A percentile compares a stretch with the other conserved stretches of the same genome.
These are phyloP conservation scores for Cantharellus anzutake DNA, from an alignment of 768 basidiomycete species.

Conservation along the genomic window DNA sequence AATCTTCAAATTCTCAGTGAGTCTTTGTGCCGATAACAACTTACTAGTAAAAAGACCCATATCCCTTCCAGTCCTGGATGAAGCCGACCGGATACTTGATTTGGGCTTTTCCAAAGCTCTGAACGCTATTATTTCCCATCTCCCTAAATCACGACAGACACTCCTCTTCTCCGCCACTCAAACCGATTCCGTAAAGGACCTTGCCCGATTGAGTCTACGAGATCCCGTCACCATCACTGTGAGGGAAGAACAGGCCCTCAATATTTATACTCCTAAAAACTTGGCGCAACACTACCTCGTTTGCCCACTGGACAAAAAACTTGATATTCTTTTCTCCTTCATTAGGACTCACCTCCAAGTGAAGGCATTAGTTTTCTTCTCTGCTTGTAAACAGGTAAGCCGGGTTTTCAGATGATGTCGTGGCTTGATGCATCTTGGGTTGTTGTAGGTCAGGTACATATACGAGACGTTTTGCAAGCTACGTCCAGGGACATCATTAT, in stretches of 20 bases:
- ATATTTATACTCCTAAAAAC: constrained; percentile 41
- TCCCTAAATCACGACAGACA: constrained; percentile 83
- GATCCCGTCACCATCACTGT: constrained; percentile 61
- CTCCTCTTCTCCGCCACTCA: constrained; percentile 95
- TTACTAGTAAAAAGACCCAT: neutral
- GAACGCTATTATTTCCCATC: constrained; percentile 77
- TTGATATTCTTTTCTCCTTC: constrained; percentile 78
- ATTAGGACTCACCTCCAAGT: constrained; percentile 82
- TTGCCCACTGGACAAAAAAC: constrained; percentile 63
- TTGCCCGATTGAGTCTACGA: constrained; percentile 77
- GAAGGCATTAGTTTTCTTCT: constrained; percentile 87
- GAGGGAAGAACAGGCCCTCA: constrained; percentile 17
- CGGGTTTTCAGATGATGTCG: neutral
- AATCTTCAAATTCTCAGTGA: constrained; percentile 80
- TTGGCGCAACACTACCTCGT: constrained; percentile 83
- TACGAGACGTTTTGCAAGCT: constrained; percentile 92
- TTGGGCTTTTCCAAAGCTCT: constrained; percentile 87
- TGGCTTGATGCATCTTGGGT: neutral
- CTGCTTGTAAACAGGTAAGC: constrained; percentile 74
- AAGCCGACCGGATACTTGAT: constrained; percentile 91
- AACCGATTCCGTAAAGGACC: constrained; percentile 69
- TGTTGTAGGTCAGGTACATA: constrained; percentile 54
- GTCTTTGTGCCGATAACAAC: constrained; percentile 14
- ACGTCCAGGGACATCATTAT: constrained; percentile 84
- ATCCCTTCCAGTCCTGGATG: constrained; percentile 63